Evolutionary conservation across 257 asterid genomes (phyloP).

Genomic region (Avicennia marina): DNA sequence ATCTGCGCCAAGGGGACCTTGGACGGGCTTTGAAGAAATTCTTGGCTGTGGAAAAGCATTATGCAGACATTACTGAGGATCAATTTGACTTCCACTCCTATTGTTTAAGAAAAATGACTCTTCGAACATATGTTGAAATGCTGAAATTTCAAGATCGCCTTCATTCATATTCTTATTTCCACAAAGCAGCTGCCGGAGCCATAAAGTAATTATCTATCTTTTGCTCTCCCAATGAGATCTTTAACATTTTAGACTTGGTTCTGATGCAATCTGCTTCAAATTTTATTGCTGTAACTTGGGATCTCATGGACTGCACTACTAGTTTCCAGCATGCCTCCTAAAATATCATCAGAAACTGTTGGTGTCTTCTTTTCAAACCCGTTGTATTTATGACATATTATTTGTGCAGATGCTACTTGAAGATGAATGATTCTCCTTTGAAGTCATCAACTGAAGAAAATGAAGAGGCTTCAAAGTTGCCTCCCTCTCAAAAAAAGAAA

Average conservation of each 20-base stretch:
- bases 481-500: conserved; percentile 91
- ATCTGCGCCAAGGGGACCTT: conserved; percentile 88
- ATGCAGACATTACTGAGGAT: conserved; percentile 91
- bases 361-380: too few species aligned
- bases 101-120: conserved; percentile 97
- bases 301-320: background rate
- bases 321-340: too few species aligned
- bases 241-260: background rate
- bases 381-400: conserved; percentile 12
- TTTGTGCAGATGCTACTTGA: conserved; percentile 81
- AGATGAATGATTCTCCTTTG: conserved; percentile 79
- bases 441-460: conserved; percentile 86
- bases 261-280: too few species aligned
- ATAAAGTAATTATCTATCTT: conserved; percentile 45
- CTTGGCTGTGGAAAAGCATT: conserved; percentile 96
- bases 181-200: conserved; percentile 88
- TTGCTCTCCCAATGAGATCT: too few species aligned
- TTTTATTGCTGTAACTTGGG: conserved; percentile 2
- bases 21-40: conserved; percentile 98
- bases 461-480: conserved; percentile 74
- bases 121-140: conserved; percentile 88
- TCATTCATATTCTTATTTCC: conserved; percentile 87
- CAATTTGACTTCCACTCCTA: conserved; percentile 97
- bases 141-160: conserved; percentile 90
- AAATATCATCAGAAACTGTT: too few species aligned